Conservation (phyloP, 768 basidiomycete genomes). For the Coprinellus micaceus region DNA sequence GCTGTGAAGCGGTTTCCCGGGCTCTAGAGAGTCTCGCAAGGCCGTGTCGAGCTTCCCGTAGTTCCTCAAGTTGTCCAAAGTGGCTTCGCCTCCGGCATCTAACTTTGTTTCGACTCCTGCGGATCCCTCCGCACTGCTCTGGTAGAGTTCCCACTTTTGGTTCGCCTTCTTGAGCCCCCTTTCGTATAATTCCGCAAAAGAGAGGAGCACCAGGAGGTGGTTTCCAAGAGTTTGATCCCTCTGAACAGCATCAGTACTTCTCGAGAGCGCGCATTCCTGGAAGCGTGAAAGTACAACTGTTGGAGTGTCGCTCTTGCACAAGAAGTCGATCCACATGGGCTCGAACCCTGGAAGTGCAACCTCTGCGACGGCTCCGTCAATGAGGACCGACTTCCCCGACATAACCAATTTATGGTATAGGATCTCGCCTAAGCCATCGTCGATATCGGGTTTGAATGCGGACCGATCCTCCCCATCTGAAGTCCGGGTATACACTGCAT, state of each 20-base stretch:
- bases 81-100: no score
- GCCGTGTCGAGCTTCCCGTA: not conserved
- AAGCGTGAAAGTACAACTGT: not conserved
- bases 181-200: not conserved
- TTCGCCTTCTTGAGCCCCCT: not conserved
- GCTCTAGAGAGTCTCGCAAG: not conserved
- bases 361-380: conserved; percentile 5
- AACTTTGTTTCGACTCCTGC: no score
- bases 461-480: not conserved
- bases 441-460: not conserved
- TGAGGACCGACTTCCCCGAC: not conserved
- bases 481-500: no score
- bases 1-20: not conserved
- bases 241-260: not conserved
- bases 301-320: not conserved
- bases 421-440: not conserved
- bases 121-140: not conserved
- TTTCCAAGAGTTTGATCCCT: not conserved
- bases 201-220: not conserved
- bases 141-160: not conserved
- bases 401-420: not conserved
- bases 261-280: not conserved
- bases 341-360: not conserved
- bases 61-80: not conserved
- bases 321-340: not conserved